Evolutionary conservation across 495 filamentous ascomycete genomes (phyloP), one percentile per base, ranked within the genome.

Genomic region (Neurospora sp.): DNA sequence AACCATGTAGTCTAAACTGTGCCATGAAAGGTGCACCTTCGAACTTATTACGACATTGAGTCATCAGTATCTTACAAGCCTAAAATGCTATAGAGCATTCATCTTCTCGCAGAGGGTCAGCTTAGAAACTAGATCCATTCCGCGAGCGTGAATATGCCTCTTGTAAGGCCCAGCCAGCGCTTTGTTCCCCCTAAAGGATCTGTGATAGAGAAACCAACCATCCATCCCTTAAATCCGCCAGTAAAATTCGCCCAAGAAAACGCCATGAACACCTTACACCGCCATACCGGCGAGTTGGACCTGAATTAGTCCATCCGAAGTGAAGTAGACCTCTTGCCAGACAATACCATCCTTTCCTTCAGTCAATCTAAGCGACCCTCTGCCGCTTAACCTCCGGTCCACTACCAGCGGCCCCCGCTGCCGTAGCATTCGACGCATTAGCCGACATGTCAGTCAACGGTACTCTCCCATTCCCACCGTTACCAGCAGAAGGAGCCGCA

Each of bases 371-470:
- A 59, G 79, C 78, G 39, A 75, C 78, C 74, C 77, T 82, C 75
- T 84, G 84, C 72, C 84, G 82, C 73, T 86, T 86, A 1, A 76
- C 73, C 72, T 83, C 83, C 35, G 75, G 69, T 31, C 77, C 84
- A 44, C 42, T 71, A n/a, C 12, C 31, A 1, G 1, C 69, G 31
- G 54, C 27, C 12, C 16, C 73, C n/a, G 44, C 70, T 8, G 71
- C 76, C 10, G 70, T 72, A 23, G 44, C 42, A 11, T 10, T 41
- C 4, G 78, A 70, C 14, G 76, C 74, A 70, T 85, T 84, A 23
- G 75, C 81, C 20, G 84, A 77, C 23, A 85, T 72, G 46, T 86
- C 85, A 0, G 78, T 75, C 20, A 86, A 71, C 38, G 85, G 82
- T 16, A 79, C 20, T 73, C 83, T 78, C 2, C n/a, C n/a, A n/a